phyloP scores from a whole-genome alignment of 2,329 filamentous ascomycete genomes.

The Aspergillus cejpii region DNA sequence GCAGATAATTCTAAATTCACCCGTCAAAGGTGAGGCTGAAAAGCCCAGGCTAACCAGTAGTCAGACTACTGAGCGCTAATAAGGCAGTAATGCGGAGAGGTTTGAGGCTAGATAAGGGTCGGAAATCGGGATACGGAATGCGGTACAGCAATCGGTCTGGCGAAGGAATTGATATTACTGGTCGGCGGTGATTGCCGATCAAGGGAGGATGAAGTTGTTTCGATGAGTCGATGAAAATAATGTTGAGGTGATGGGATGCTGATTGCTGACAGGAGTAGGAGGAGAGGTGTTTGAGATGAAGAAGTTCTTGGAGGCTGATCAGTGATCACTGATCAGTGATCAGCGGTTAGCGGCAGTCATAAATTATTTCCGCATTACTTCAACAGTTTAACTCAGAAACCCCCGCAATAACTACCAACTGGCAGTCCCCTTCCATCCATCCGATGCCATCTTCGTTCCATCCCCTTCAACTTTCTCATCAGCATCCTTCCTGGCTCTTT shows the following conservation, averaged over 20 bases:
- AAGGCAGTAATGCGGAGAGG: not conserved
- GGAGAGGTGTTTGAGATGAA: not conserved
- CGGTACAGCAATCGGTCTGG: not conserved
- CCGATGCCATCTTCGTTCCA: not conserved
- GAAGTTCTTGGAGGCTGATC: conserved; percentile 5
- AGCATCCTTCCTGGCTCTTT: not conserved
- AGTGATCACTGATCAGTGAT: too few species aligned
- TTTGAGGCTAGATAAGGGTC: not conserved
- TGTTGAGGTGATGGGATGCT: conserved; percentile 3
- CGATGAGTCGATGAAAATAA: not conserved
- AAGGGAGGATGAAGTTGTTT: not conserved
- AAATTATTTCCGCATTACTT: conserved; percentile 7
- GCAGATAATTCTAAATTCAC: not conserved
- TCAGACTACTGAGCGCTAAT: not conserved
- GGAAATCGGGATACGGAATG: not conserved
- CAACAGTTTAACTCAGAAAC: too few species aligned
- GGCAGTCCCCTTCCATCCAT: not conserved
- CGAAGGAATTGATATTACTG: not conserved
- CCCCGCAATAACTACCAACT: conserved; percentile 5
- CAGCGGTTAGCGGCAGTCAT: too few species aligned
- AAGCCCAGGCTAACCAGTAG: not conserved
- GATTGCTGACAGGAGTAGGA: conserved; percentile 3
- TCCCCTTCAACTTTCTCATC: not conserved
- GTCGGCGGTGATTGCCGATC: not conserved
- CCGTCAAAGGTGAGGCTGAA: not conserved